Conservation (phyloP, 805 yeast genomes). For the Blastobotrys mokoenaii region DNA sequence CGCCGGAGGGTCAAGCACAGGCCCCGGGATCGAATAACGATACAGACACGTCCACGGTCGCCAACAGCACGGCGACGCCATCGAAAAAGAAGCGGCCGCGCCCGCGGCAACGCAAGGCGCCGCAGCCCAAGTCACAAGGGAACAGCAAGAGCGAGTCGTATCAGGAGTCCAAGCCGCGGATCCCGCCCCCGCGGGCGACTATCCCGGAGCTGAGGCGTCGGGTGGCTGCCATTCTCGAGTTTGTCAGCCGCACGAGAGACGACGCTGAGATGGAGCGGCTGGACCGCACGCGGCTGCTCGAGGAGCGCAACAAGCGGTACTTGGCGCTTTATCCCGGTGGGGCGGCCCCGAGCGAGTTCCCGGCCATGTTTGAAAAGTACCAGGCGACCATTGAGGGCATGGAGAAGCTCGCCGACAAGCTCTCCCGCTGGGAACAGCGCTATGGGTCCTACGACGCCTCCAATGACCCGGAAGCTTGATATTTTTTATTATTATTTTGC, state of each 20-base stretch:
- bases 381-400: constrained; percentile 54
- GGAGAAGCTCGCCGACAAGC: constrained; percentile 64
- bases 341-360: constrained; percentile 21
- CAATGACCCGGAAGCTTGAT: neutral
- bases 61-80: constrained; percentile 2
- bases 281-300: constrained; percentile 43
- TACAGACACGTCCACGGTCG: neutral
- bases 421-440: constrained; percentile 72
- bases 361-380: constrained; percentile 40
- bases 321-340: constrained; percentile 16
- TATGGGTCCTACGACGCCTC: constrained; percentile 39
- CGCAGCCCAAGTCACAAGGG: too few relatives aligned
- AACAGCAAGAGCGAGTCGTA: constrained; percentile 8
- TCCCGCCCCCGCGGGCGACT: constrained; percentile 68
- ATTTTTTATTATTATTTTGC: neutral
- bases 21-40: neutral
- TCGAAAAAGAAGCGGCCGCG: constrained; percentile 6
- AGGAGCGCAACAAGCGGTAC: constrained; percentile 24
- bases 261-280: constrained; percentile 70
- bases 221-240: constrained; percentile 83
- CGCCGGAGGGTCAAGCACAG: neutral
- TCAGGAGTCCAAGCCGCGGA: constrained; percentile 70
- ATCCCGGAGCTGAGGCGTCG: constrained; percentile 80
- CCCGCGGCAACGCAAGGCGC: neutral
- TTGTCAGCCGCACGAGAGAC: constrained; percentile 76